Base-by-base conservation (phyloP, 2,329 filamentous ascomycete species). In the Pestalotiopsis sp. region DNA sequence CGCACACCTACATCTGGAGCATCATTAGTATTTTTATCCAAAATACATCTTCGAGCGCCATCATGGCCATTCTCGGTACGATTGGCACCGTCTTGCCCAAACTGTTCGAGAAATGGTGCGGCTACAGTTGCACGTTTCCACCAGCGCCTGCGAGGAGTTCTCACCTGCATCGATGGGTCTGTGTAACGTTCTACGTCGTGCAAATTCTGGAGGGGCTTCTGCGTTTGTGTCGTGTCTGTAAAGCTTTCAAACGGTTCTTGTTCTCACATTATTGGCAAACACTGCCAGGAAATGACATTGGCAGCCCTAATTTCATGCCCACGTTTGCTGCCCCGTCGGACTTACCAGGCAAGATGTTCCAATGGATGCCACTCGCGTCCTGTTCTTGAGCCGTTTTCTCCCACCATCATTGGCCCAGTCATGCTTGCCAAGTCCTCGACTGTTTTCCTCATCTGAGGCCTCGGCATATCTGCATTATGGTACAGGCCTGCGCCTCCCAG, bases 171-270 rank as follows among this genome's bases (percentile, higher is more conserved):
- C 27, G 27, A n/a, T 17, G 49, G 39, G 36, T 38, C 13, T 38
- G 63, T 66, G 63, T 57, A 57, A 66, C 63, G 20, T 39, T 17
- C 11, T 25, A 9, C 36, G 62, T 39, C n/a, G 62, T 64, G 39
- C 23, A 45, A 64, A 13, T 52, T 64, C 20, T 23, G n/a, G 62
- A 66, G 25, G 17, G 13, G n/a, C 20, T 13, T 38, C 12, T 31
- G n/a, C 63, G 63, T 66, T 66, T 66, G 63, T 45, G 63, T 66
- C 38, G 63, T 66, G 45, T 36, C 27, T 56, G 17, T 12, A 65
- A n/a, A 60, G 58, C 31, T 62, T 25, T 57, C 49, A 45, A 66
- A 38, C 49, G 63, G 14, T 66, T 38, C n/a, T 12, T 23, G 14
- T 31, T 66, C 49, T 36, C 20, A 25, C 3, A 57, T 23, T 36